A percentile compares a stretch with the other conserved stretches of the same genome.
These are phyloP conservation scores for Claviceps monticola DNA, from an alignment of 2,329 filamentous ascomycete species.

Conservation along the genomic window DNA sequence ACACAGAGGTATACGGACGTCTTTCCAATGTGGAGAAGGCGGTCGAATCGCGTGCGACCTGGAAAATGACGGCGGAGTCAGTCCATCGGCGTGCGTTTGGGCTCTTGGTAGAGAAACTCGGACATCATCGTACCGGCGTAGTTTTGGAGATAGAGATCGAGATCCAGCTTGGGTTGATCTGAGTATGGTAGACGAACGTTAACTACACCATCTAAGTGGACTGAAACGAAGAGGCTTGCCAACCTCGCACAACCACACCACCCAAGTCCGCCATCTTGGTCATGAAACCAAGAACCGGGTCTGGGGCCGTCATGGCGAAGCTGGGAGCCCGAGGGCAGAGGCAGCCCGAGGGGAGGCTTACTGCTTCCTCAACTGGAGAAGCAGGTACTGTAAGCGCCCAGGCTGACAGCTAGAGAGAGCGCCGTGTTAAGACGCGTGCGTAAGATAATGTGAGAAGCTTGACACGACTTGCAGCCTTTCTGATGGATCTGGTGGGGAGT, in stretches of 20 bases:
- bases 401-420: neutral
- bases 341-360: neutral
- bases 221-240: constrained; percentile 2
- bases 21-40: constrained; percentile 68
- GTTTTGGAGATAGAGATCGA: constrained; percentile 82
- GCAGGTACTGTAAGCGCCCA: neutral
- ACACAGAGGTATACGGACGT: constrained; percentile 61
- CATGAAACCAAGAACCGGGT: constrained; percentile 28
- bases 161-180: constrained; percentile 79
- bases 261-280: constrained; percentile 31
- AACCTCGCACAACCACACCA: constrained; percentile 34
- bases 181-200: neutral
- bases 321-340: neutral
- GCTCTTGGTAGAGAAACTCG: neutral
- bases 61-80: constrained; percentile 1
- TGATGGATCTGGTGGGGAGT: neutral
- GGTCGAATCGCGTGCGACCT: constrained; percentile 72
- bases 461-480: neutral
- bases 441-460: neutral
- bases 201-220: neutral
- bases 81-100: neutral
- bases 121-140: constrained; percentile 52
- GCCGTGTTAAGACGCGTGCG: neutral
- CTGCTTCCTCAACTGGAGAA: neutral
- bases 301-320: constrained; percentile 22